Percentiles rank a stretch among this genome's conserved stretches.
phyloP scores from a whole-genome alignment of 768 basidiomycete species.

The Leccinum longicurvipes region DNA sequence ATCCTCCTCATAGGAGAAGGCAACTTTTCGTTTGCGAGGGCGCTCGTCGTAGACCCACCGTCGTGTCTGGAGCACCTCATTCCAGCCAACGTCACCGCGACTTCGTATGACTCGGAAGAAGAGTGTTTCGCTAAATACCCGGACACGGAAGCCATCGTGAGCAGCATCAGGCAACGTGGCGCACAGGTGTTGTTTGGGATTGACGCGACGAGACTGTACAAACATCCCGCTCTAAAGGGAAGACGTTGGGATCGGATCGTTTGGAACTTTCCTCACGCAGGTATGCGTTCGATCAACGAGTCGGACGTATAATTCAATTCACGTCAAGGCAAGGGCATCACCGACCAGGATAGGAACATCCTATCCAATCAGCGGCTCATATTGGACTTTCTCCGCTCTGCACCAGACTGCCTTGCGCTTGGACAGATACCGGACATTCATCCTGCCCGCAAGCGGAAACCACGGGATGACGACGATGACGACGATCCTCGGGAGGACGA shows the following conservation, averaged over 20 bases:
- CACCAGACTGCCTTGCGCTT: slow-evolving; percentile 51
- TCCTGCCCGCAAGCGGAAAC: slow-evolving; percentile 43
- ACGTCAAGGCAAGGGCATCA: slow-evolving; percentile 74
- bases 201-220: slow-evolving; percentile 80
- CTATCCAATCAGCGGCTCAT: slow-evolving; percentile 83
- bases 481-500: slow-evolving; percentile 31
- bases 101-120: slow-evolving; percentile 77
- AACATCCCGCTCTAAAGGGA: slow-evolving; percentile 51
- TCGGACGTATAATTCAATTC: background rate
- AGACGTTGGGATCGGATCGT: slow-evolving; percentile 73
- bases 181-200: slow-evolving; percentile 74
- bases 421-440: slow-evolving; percentile 52
- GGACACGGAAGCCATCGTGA: slow-evolving; percentile 60
- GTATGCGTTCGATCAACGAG: slow-evolving; percentile 40
- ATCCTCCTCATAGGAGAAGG: slow-evolving; percentile 89
- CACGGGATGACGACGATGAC: slow-evolving; percentile 43
- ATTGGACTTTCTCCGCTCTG: slow-evolving; percentile 77
- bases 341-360: slow-evolving; percentile 92
- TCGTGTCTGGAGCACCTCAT: slow-evolving; percentile 49
- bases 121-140: slow-evolving; percentile 83
- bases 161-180: slow-evolving; percentile 51
- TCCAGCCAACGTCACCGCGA: slow-evolving; percentile 72
- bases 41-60: slow-evolving; percentile 55
- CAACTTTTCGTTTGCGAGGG: slow-evolving; percentile 88
- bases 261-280: slow-evolving; percentile 97